Evolutionary conservation across 2,329 filamentous ascomycete genomes (phyloP).

Genomic region (Sarocladium oryzae): DNA sequence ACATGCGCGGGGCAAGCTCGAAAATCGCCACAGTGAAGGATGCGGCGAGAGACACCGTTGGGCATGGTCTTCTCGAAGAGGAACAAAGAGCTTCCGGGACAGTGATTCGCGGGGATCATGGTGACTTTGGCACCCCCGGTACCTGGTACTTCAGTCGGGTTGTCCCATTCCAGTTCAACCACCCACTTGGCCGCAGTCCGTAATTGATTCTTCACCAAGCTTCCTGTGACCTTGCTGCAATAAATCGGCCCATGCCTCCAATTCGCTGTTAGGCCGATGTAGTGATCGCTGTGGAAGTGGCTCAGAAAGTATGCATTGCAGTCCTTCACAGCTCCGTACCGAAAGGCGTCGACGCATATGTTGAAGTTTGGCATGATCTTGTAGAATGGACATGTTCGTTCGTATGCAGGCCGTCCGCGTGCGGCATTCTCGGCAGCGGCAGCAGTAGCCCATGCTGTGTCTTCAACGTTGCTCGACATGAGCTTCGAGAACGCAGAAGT

Average conservation of each 20-base stretch:
- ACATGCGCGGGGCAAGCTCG: conserved; percentile 82
- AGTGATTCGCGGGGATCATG: conserved; percentile 96
- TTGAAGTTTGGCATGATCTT: conserved; percentile 92
- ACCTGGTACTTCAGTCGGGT: conserved; percentile 68
- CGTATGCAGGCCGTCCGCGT: conserved; percentile 77
- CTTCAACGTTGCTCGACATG: conserved; percentile 89
- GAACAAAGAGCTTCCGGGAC: conserved; percentile 88
- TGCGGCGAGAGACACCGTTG: conserved; percentile 61
- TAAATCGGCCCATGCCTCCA: conserved; percentile 96
- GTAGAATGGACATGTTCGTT: conserved; percentile 94
- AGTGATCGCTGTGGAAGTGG: conserved; percentile 97
- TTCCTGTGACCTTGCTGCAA: conserved; percentile 87
- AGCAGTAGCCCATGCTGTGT: conserved; percentile 81
- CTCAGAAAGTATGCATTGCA: conserved; percentile 95
- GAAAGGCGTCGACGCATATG: conserved; percentile 92
- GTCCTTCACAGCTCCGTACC: conserved; percentile 87
- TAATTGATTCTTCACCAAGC: conserved; percentile 80
- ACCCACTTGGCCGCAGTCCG: conserved; percentile 82
- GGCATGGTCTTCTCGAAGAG: conserved; percentile 76
- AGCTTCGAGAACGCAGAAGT: conserved; percentile 80
- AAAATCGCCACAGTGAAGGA: conserved; percentile 95
- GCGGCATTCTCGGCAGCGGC: conserved; percentile 72
- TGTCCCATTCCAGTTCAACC: conserved; percentile 78
- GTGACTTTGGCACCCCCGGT: conserved; percentile 81
- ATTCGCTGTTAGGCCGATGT: conserved; percentile 78